phyloP scores from a whole-genome alignment of 495 filamentous ascomycete genomes.

The Aspergillus wentii region DNA sequence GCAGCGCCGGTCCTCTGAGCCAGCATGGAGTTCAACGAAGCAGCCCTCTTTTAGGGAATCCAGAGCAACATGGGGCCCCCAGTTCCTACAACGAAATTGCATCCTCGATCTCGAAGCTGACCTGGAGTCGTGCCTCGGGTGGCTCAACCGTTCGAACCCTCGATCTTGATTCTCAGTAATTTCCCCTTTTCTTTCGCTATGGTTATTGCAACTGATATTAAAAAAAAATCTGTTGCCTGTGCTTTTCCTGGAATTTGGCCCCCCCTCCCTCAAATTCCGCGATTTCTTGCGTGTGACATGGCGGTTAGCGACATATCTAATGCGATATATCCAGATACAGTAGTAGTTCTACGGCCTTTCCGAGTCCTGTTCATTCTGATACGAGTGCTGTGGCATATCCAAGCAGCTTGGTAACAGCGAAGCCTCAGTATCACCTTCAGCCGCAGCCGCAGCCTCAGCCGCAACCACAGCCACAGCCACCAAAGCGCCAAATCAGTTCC shows the following conservation, averaged over 20 bases:
- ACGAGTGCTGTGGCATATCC: conserved; percentile 18
- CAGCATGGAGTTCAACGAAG: conserved; percentile 17
- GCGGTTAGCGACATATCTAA: no score
- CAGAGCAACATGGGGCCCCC: conserved; percentile 14
- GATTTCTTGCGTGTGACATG: no score
- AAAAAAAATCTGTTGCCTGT: no score
- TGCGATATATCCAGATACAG: conserved; percentile 18
- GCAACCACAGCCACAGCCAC: conserved; percentile 8
- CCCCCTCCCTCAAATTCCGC: no score
- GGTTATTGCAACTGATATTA: no score
- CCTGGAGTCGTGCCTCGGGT: conserved; percentile 21
- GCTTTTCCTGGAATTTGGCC: no score
- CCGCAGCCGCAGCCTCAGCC: conserved; percentile 5
- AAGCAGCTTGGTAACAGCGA: conserved; percentile 8
- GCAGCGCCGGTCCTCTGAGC: conserved; percentile 13
- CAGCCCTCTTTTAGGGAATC: conserved; percentile 9
- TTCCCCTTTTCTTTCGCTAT: conserved; percentile 20
- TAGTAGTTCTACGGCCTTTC: conserved; percentile 25
- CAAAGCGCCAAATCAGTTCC: conserved; percentile 17
- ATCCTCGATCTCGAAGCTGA: conserved; percentile 15
- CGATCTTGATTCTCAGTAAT: conserved; percentile 40
- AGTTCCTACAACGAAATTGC: conserved; percentile 20
- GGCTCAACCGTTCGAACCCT: conserved; percentile 21
- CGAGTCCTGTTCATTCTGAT: conserved; percentile 32
- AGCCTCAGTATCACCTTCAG: conserved; percentile 1